Base-by-base conservation (phyloP, 805 yeast species). In the Ogataea allantospora region DNA sequence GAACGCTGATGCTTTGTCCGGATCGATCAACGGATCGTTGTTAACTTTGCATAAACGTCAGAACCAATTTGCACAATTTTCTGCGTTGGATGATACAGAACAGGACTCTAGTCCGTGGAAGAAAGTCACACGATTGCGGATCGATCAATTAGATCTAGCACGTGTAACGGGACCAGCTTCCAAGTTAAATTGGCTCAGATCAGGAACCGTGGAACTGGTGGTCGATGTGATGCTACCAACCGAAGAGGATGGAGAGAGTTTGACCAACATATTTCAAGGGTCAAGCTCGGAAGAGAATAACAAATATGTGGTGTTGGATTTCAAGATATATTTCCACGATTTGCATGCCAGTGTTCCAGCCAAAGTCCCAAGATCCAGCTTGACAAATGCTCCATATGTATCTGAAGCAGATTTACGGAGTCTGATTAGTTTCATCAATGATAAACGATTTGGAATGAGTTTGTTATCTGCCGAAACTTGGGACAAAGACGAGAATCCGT, bases 41-140 rank as follows among this genome's bases (percentile, higher is more conserved):
- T 83, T 84, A 61, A 82, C 88, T 0, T 70, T 85, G 15, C 93
- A 84, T 50, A 83, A 83, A 54, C 75, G 84, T 49, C 91, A 83
- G 53, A 72, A 74, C 43, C 71, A 73, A 38, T 60, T 70, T 43
- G 74, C 77, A 0, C 70, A 69, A 44, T 66, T 71, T 21, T 60
- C 57, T 20, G 62, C 51, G 1, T 47, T 62, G 35, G 65, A 41
- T 18, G 30, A 25, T 7, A 25, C 31, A 4, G 60, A 58, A 20
- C 67, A 67, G 33, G 46, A 60, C 14, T 51, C 60, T 7, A 46
- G 47, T 17, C 70, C 75, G 8, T 74, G 76, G 75, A 73, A 73
- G 38, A 68, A 69, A 42, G 67, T 73, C 15, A 70, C 78, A 8
- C 60, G 80, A 44, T 52, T 76, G 27, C 52, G 68, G 39, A 48